A percentile compares a stretch with the other conserved stretches of the same genome.
phyloP scores from a whole-genome alignment of 768 basidiomycete genomes.

The Lactarius sp. region DNA sequence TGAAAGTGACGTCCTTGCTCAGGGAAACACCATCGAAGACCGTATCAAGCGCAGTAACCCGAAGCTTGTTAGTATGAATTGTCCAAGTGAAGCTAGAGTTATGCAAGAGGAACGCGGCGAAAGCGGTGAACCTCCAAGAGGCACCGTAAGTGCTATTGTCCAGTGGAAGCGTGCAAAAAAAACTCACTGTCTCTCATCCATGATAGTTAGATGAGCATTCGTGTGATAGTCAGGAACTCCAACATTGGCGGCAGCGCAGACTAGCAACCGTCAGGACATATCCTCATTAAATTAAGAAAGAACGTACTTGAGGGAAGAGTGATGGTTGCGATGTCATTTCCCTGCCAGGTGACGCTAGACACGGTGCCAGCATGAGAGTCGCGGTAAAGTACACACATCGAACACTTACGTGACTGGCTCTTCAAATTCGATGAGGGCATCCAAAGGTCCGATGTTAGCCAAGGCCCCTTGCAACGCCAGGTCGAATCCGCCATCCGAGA shows the following conservation, averaged over 20 bases:
- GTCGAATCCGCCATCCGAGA: conserved; percentile 56
- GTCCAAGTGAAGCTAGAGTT: conserved; percentile 64
- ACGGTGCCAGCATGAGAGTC: background rate
- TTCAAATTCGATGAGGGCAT: conserved; percentile 61
- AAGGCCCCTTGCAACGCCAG: conserved; percentile 54
- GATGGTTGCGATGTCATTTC: conserved; percentile 57
- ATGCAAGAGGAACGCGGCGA: conserved; percentile 62
- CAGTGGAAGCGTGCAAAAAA: background rate
- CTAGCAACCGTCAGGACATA: conserved; percentile 30
- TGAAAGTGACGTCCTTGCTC: conserved; percentile 55
- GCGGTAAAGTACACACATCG: conserved; percentile 1
- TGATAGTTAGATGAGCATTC: conserved; percentile 51
- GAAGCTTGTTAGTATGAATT: conserved; percentile 59
- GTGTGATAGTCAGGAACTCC: conserved; percentile 62
- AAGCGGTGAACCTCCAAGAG: conserved; percentile 50
- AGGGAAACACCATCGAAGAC: conserved; percentile 62
- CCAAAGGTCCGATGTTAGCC: conserved; percentile 61
- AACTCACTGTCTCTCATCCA: conserved; percentile 44
- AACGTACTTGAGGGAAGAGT: conserved; percentile 51
- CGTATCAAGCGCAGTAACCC: conserved; percentile 60
- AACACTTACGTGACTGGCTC: conserved; percentile 54
- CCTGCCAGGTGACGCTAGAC: conserved; percentile 57
- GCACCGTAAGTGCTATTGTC: background rate
- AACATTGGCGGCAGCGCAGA: conserved; percentile 61
- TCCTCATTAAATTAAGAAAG: too few relatives aligned